Percentiles rank a stretch among this genome's conserved stretches.
Evolutionary conservation across 2,329 filamentous ascomycete genomes (phyloP).

Genomic region (Pyricularia sp.): DNA sequence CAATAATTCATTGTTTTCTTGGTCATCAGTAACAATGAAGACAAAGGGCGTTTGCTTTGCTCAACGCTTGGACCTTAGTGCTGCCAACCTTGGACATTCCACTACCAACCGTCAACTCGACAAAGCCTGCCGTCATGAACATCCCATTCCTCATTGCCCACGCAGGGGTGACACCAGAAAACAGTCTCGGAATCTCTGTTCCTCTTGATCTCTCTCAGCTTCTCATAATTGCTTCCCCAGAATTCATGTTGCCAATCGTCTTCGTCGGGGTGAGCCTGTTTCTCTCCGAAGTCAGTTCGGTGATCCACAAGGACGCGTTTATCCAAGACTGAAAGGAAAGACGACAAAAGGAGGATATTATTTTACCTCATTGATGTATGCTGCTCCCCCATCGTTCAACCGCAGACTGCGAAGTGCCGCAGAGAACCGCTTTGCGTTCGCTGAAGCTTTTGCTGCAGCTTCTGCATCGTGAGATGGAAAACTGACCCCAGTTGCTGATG

Average conservation of each 20-base stretch:
- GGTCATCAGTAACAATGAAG: not conserved
- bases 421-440: not conserved
- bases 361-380: constrained; percentile 10
- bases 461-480: not conserved
- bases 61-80: not conserved
- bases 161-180: constrained; percentile 5
- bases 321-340: not conserved
- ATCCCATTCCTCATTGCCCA: constrained; percentile 6
- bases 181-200: not conserved
- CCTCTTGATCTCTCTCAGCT: constrained; percentile 2
- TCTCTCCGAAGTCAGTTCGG: not conserved
- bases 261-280: constrained; percentile 4
- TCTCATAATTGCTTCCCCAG: constrained; percentile 3
- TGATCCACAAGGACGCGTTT: not conserved
- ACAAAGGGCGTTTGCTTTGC: not conserved
- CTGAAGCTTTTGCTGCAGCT: not conserved
- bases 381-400: not conserved
- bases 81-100: not conserved
- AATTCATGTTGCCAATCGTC: constrained; percentile 5
- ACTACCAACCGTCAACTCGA: not conserved
- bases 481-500: not conserved
- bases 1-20: not conserved
- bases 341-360: too few relatives aligned
- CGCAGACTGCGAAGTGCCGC: not conserved
- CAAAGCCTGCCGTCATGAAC: constrained; percentile 2